Evolutionary conservation across 2,329 filamentous ascomycete genomes (phyloP).

Genomic region (Penicillium sp.): DNA sequence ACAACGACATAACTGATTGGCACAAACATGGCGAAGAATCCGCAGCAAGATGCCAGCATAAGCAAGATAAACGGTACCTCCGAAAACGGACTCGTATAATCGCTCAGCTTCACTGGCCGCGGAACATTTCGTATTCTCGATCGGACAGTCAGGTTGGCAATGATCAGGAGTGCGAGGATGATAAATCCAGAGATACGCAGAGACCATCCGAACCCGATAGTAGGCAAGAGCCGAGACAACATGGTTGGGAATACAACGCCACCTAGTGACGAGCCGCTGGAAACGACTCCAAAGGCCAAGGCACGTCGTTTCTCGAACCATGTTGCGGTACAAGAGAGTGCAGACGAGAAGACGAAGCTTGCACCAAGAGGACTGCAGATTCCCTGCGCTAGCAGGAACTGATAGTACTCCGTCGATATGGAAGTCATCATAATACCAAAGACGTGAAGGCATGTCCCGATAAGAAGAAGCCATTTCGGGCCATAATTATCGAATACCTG

Average conservation of each 20-base stretch:
- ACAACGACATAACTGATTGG: conserved; percentile 54
- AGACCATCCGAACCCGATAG: conserved; percentile 56
- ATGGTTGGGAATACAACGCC: conserved; percentile 63
- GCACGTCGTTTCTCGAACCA: conserved; percentile 57
- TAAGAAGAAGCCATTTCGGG: conserved; percentile 53
- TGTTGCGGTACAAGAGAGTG: conserved; percentile 39
- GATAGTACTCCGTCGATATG: conserved; percentile 54
- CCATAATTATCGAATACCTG: conserved; percentile 64
- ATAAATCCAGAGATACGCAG: conserved; percentile 59
- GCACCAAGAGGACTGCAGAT: conserved; percentile 54
- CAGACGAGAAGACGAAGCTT: conserved; percentile 50
- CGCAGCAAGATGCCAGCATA: conserved; percentile 52
- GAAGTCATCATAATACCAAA: conserved; percentile 60
- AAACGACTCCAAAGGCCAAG: conserved; percentile 54
- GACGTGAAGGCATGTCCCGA: conserved; percentile 55
- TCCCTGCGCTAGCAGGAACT: conserved; percentile 56
- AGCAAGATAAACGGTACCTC: conserved; percentile 51
- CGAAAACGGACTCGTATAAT: conserved; percentile 41
- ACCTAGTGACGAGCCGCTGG: conserved; percentile 55
- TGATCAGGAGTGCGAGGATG: conserved; percentile 57
- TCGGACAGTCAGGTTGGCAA: conserved; percentile 55
- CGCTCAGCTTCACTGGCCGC: conserved; percentile 2
- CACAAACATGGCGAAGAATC: conserved; percentile 61
- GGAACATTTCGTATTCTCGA: conserved; percentile 41
- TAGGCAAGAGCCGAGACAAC: conserved; percentile 53